Conservation (phyloP, 257 asterid species). For the Nicotiana attenuata region DNA sequence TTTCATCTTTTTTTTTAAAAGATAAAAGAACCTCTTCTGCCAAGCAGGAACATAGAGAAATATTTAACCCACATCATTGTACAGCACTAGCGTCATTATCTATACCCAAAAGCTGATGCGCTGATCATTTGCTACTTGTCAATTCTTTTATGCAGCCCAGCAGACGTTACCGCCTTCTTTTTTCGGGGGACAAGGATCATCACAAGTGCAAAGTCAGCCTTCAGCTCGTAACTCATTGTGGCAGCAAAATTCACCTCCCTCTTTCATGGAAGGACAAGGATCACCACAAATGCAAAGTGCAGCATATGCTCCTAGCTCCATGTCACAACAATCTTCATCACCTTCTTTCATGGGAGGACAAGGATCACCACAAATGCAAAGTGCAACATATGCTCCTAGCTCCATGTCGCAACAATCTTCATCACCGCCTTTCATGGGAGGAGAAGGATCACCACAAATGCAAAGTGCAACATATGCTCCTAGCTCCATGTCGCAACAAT, state of each 20-base stretch:
- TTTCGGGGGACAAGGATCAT: background rate
- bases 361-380: slow-evolving; percentile 9
- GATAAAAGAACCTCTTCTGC: too few species aligned
- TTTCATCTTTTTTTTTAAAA: too few species aligned
- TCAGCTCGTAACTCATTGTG: background rate
- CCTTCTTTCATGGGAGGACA: background rate
- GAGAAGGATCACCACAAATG: slow-evolving; percentile 14
- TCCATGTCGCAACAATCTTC: slow-evolving; percentile 1
- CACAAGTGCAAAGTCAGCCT: slow-evolving; percentile 13
- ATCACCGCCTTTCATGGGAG: background rate
- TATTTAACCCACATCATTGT: too few species aligned
- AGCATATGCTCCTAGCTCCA: too few species aligned
- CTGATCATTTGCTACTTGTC: too few species aligned
- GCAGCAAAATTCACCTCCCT: slow-evolving; percentile 2
- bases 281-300: slow-evolving; percentile 4
- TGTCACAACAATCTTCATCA: background rate
- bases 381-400: background rate
- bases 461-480: slow-evolving; percentile 16
- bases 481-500: background rate
- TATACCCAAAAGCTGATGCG: too few species aligned
- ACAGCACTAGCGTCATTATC: too few species aligned
- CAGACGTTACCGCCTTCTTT: background rate
- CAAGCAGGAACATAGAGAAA: too few species aligned
- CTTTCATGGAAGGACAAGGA: background rate
- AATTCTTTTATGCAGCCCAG: background rate